Evolutionary conservation across 768 basidiomycete species (phyloP).

Genomic region (Holtermannia corniformis): DNA sequence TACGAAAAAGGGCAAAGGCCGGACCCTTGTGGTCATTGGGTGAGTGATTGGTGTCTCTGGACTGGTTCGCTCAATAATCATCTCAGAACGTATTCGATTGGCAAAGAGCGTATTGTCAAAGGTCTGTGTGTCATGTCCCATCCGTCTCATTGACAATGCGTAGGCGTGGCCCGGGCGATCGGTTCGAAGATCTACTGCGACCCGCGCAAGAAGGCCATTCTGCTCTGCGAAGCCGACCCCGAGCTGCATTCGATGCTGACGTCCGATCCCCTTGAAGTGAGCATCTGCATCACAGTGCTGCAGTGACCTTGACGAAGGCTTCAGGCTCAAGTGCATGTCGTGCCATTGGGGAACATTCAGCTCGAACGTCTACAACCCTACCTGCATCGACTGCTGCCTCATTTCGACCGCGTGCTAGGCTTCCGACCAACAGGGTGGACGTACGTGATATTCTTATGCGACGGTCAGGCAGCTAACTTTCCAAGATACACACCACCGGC

Average conservation of each 20-base stretch:
- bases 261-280: slow-evolving; percentile 57
- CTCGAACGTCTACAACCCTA: slow-evolving; percentile 71
- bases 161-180: slow-evolving; percentile 77
- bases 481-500: slow-evolving; percentile 54
- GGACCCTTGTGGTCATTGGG: slow-evolving; percentile 42
- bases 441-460: slow-evolving; percentile 41
- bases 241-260: slow-evolving; percentile 73
- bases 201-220: slow-evolving; percentile 64
- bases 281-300: background rate
- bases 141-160: background rate
- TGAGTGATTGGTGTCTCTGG: slow-evolving; percentile 1
- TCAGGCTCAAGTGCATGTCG: slow-evolving; percentile 63
- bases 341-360: slow-evolving; percentile 63
- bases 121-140: slow-evolving; percentile 46
- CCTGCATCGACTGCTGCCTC: slow-evolving; percentile 60
- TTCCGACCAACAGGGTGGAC: slow-evolving; percentile 97
- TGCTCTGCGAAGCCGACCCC: slow-evolving; percentile 73
- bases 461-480: slow-evolving; percentile 48
- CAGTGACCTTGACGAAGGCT: background rate
- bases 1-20: slow-evolving; percentile 19
- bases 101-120: slow-evolving; percentile 96
- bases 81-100: slow-evolving; percentile 79
- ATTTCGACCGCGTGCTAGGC: slow-evolving; percentile 63
- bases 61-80: background rate
- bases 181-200: slow-evolving; percentile 82